These are phyloP conservation scores for Cystobasidium onofrii DNA, from an alignment of 768 basidiomycete genomes.

Conservation along the genomic window DNA sequence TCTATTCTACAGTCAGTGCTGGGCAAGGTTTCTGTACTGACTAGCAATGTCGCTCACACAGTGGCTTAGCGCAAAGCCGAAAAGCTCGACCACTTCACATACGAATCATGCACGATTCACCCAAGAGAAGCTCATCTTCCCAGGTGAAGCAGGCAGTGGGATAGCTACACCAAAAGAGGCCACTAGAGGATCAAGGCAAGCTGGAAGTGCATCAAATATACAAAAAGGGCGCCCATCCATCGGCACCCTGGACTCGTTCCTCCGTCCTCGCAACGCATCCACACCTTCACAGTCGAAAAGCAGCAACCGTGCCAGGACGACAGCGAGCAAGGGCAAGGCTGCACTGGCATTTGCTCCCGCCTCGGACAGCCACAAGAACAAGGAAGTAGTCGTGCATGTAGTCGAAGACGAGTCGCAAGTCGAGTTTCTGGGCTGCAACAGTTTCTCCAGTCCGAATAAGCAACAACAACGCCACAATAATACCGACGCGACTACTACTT, in stretches of 20 bases:
- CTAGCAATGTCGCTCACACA: not conserved
- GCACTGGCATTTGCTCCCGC: not conserved
- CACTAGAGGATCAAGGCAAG: not conserved
- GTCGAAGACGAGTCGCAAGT: not conserved
- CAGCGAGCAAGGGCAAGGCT: not conserved
- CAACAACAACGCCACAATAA: not conserved
- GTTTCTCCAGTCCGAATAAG: not conserved
- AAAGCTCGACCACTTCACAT: not conserved
- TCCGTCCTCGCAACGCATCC: not conserved
- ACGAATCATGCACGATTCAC: not conserved
- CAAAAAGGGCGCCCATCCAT: not conserved
- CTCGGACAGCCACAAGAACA: not conserved
- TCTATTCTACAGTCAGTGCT: not conserved
- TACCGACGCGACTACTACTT: not conserved
- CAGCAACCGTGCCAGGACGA: not conserved
- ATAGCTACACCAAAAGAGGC: not conserved
- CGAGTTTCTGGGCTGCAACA: not conserved
- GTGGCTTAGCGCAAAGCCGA: not conserved
- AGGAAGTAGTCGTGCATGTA: not conserved
- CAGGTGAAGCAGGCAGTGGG: slow-evolving; percentile 4
- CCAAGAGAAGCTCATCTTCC: slow-evolving; percentile 4
- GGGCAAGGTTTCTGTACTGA: not conserved
- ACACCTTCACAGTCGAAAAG: not conserved
- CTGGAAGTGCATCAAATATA: not conserved
- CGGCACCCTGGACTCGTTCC: not conserved